Base-by-base conservation (phyloP, 768 basidiomycete species). In the Tubosaeta sp. region DNA sequence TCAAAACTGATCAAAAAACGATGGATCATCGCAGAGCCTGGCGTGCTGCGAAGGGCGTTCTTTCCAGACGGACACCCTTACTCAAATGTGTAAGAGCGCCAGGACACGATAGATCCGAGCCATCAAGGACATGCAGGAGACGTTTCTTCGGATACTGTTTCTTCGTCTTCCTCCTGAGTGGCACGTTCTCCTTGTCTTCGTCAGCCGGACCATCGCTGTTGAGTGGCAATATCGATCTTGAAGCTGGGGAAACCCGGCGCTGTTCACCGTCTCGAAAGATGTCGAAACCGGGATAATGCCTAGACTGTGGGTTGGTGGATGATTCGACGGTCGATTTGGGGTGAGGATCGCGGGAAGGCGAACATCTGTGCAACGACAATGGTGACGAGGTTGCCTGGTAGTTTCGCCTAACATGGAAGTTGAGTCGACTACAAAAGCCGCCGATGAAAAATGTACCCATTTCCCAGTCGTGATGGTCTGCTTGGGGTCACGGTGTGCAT, bases 271-370 rank as follows among this genome's bases (percentile, higher is more conserved):
- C 84, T 59, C 69, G 76, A 59, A 77, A 76, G 39, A 86, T 76
- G 34, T 70, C 65, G 57, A 87, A 87, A 14, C 85, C 84, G 12
- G 86, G 86, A 62, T 84, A 85, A 57, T 86, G 85, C 34, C 76
- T 71, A 14, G 83, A 84, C 40, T 76, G 73, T 1, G 76, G 76
- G 60, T 84, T 75, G 25, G 69, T 61, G 16, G 67, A 71, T 25
- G 73, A 71, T 21, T 67, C 48, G 71, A 71, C 51, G 72, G 76
- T 34, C 65, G 69, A 46, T 65, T 58, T 44, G 63, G 56, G 18
- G 64, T 61, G 38, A 59, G 59, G 21, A 60, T 58, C 57, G 12
- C 51, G 49, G 8, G 47, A 44, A 21, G 52, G 63, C 21, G 58
- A 59, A 48, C 27, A 43, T 25, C 36, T 54, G 16, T 39, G 45